Evolutionary conservation across 345 rosid genomes (phyloP).

Genomic region (Excoecaria cochinchinensis): DNA sequence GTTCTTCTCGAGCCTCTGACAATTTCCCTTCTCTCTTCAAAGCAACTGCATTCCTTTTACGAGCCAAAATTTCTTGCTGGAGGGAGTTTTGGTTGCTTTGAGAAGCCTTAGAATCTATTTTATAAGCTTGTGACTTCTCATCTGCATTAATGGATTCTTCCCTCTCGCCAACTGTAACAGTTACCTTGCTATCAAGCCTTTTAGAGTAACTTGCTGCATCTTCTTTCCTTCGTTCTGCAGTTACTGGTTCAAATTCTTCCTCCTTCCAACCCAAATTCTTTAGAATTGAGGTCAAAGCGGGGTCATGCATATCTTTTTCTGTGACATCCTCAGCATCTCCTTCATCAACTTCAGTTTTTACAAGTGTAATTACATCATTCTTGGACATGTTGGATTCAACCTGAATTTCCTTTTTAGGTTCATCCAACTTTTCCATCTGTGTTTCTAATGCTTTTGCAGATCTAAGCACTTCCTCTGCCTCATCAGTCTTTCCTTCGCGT

Average conservation of each 20-base stretch:
- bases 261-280: constrained; percentile 61
- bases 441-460: constrained; percentile 61
- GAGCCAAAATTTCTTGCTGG: constrained; percentile 60
- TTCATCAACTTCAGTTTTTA: constrained; percentile 27
- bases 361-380: constrained; percentile 22
- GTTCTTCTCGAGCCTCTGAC: constrained; percentile 79
- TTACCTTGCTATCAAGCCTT: constrained; percentile 4
- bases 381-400: constrained; percentile 26
- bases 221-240: constrained; percentile 13
- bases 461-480: constrained; percentile 68
- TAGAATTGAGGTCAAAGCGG: constrained; percentile 45
- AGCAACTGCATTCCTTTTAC: constrained; percentile 74
- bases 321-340: constrained; percentile 45
- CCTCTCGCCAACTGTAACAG: constrained; percentile 17
- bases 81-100: constrained; percentile 40
- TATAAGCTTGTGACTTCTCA: constrained; percentile 20
- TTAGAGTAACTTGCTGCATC: not conserved
- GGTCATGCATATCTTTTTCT: constrained; percentile 62
- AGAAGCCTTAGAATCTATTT: constrained; percentile 34
- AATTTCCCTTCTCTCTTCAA: constrained; percentile 81
- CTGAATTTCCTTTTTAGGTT: constrained; percentile 16
- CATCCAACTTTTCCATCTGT: constrained; percentile 28
- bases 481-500: constrained; percentile 70
- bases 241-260: constrained; percentile 36
- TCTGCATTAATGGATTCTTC: constrained; percentile 20